A percentile compares a stretch with the other conserved stretches of the same genome.
Evolutionary conservation across 305 asterid genomes (phyloP).

Genomic region (Fraxinus velutina): DNA sequence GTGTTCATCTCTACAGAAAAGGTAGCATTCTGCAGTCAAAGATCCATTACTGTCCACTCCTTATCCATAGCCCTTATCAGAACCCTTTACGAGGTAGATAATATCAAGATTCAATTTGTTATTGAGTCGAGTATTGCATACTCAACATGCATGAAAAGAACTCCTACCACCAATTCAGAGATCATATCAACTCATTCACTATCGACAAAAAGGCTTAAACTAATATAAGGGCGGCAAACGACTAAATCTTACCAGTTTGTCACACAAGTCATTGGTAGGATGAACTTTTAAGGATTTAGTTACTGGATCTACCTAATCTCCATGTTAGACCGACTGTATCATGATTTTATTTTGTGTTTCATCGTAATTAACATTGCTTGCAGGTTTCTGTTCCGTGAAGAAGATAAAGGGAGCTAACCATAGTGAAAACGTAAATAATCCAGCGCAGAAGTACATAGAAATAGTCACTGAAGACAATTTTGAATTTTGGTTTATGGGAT

Average conservation of each 20-base stretch:
- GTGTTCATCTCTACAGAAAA: constrained; percentile 54
- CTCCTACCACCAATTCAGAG: neutral
- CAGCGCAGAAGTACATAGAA: constrained; percentile 52
- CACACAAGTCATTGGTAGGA: neutral
- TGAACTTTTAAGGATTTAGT: neutral
- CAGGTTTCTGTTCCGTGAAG: constrained; percentile 58
- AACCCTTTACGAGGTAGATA: constrained; percentile 54
- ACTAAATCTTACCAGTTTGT: neutral
- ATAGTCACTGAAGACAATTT: constrained; percentile 54
- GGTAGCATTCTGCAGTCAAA: constrained; percentile 39
- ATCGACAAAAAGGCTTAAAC: neutral
- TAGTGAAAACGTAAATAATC: constrained; percentile 46
- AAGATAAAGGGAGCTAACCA: constrained; percentile 49
- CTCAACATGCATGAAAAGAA: neutral
- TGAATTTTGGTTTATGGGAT: constrained; percentile 79
- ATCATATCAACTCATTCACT: neutral
- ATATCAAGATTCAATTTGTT: neutral
- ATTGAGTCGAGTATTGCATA: neutral
- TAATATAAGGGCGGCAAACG: neutral
- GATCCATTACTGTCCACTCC: constrained; percentile 48
- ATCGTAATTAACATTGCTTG: neutral
- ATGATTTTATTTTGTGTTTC: neutral
- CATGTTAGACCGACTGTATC: neutral
- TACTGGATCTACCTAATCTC: neutral
- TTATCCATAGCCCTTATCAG: constrained; percentile 38